Base-by-base conservation (phyloP, 177 flowering plant genomes). In the Tripterygium wilfordii region DNA sequence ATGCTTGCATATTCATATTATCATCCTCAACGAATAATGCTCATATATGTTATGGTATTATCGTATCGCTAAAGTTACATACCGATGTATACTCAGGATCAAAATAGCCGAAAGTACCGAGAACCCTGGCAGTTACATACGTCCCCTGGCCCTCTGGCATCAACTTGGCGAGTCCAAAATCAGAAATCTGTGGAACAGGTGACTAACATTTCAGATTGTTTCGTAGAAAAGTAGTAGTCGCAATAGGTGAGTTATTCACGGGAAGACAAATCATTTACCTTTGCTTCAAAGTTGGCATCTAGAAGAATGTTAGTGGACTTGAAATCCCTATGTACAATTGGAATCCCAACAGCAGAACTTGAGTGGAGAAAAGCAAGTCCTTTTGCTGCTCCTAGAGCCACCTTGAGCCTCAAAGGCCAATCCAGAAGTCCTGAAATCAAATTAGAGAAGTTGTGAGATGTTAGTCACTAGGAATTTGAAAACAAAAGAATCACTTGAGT, bases 61-160 rank as follows among this genome's bases (percentile, higher is more conserved):
- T n/a, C n/a, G n/a, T n/a, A n/a, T n/a, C n/a, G n/a, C n/a, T 18
- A 19, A 21, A 8, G 38, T 53, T 53, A 22, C 77, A 4, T 79
- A 92, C 99, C 72, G 86, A 78, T 50, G 99, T 89, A 54, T 88
- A 92, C 67, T 92, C 98, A 0, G 98, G 98, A 64, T 92, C 98
- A 57, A 92, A 86, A 49, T 88, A 92, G 54, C 98, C 98, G 44
- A 92, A 92, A 33, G 98, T 92, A 15, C 98, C 98, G 2, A 82
- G 79, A 44, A 86, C 87, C 51, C 75, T 80, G 3, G 88, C 85
- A 3, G 96, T 92, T 23, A 77, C 76, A 45, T 75, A 69, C 16
- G 75, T 66, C 33, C 86, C 96, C 60, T 80, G 76, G 12, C 95
- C 94, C 49, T 88, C 96, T 8, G 96, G 96, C 90, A 92, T 88